Percentiles rank a stretch among this genome's conserved stretches.
phyloP scores from a whole-genome alignment of 345 rosid genomes.

The Theobroma cacao region DNA sequence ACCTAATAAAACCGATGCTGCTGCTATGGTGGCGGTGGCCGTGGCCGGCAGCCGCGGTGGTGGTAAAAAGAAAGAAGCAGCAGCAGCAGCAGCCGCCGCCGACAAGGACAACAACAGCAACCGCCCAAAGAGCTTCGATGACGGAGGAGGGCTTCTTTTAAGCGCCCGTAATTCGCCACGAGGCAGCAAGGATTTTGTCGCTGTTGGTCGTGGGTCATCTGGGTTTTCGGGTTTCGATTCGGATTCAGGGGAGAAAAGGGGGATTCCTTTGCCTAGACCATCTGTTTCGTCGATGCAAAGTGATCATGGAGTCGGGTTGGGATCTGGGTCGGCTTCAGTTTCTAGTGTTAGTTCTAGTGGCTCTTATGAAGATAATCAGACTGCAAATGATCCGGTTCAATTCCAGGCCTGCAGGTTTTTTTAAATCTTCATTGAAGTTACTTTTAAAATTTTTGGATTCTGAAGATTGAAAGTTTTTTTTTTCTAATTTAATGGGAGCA shows the following conservation, averaged over 20 bases:
- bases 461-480: background rate
- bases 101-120: conserved; percentile 17
- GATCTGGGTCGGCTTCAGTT: conserved; percentile 64
- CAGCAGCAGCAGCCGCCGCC: background rate
- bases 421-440: background rate
- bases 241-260: conserved; percentile 53
- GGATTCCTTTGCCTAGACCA: conserved; percentile 81
- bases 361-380: conserved; percentile 67
- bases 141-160: conserved; percentile 4
- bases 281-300: conserved; percentile 36
- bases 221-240: conserved; percentile 77
- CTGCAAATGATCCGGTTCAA: conserved; percentile 38
- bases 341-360: conserved; percentile 88
- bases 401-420: conserved; percentile 48
- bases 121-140: conserved; percentile 37
- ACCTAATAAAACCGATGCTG: background rate
- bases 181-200: conserved; percentile 39
- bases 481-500: background rate
- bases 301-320: conserved; percentile 37
- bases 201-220: conserved; percentile 36
- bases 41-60: background rate
- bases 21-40: background rate
- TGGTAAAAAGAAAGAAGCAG: conserved; percentile 23
- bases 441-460: conserved; percentile 2
- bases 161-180: conserved; percentile 46